phyloP scores from a whole-genome alignment of 2,329 filamentous ascomycete species.

The Exophiala sideris region DNA sequence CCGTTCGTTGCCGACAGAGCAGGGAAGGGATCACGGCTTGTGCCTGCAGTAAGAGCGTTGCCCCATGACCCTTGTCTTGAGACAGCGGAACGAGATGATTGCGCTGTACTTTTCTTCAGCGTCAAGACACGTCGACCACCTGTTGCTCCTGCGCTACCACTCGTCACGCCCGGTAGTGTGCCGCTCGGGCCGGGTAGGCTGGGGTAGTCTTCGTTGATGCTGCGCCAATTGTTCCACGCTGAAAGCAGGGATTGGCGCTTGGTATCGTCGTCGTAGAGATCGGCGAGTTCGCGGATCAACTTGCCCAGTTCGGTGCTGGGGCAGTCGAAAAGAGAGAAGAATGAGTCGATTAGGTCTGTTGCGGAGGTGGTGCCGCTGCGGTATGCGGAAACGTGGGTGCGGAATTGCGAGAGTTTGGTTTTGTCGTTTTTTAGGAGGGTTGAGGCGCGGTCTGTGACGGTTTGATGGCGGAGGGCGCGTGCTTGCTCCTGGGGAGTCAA shows the following conservation, averaged over 20 bases:
- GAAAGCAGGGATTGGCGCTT: slow-evolving; percentile 73
- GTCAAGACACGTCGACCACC: slow-evolving; percentile 62
- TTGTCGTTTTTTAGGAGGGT: slow-evolving; percentile 75
- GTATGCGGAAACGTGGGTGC: slow-evolving; percentile 74
- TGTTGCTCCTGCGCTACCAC: slow-evolving; percentile 54
- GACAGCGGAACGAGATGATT: slow-evolving; percentile 61
- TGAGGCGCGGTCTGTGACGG: slow-evolving; percentile 80
- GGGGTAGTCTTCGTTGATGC: slow-evolving; percentile 93
- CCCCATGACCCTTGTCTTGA: slow-evolving; percentile 58
- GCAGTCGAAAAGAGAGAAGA: slow-evolving; percentile 83
- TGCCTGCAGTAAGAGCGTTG: slow-evolving; percentile 38
- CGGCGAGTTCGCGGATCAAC: slow-evolving; percentile 83
- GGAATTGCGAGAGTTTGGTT: slow-evolving; percentile 73
- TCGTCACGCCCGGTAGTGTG: slow-evolving; percentile 55
- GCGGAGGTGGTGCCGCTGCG: slow-evolving; percentile 67
- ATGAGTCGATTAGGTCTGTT: slow-evolving; percentile 74
- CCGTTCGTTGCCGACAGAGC: slow-evolving; percentile 36
- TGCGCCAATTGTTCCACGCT: slow-evolving; percentile 93
- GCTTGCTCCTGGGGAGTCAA: slow-evolving; percentile 76
- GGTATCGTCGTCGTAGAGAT: slow-evolving; percentile 78
- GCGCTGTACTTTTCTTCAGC: slow-evolving; percentile 66
- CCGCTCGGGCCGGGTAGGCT: slow-evolving; percentile 74
- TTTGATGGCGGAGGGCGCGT: slow-evolving; percentile 72
- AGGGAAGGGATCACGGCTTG: slow-evolving; percentile 46
- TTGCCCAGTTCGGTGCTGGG: slow-evolving; percentile 79